These are phyloP conservation scores for Yarrowia sp. DNA, from an alignment of 805 yeast species.

Conservation along the genomic window DNA sequence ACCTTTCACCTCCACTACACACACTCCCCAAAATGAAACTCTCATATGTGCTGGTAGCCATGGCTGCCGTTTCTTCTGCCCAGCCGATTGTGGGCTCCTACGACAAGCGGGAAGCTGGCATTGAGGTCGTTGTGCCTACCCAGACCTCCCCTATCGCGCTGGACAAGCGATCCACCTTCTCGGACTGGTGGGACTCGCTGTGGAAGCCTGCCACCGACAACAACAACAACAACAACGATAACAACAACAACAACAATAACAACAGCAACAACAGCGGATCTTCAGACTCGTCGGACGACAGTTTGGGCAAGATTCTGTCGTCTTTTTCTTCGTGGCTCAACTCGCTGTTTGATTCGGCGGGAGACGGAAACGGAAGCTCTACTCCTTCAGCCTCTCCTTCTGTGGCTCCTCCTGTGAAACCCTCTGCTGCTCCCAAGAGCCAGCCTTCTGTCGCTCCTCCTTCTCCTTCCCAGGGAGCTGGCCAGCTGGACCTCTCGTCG, in stretches of 20 bases:
- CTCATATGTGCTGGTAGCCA: background rate
- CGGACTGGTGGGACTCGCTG: conserved; percentile 5
- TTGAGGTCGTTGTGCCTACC: no score
- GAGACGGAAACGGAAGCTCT: background rate
- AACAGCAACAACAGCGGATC: background rate
- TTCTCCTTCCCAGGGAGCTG: background rate
- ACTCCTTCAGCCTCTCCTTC: background rate
- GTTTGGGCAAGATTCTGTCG: background rate
- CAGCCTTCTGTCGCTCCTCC: background rate
- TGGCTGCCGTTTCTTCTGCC: background rate
- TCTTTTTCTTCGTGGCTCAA: conserved; percentile 2
- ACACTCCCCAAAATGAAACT: background rate
- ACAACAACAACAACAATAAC: no score
- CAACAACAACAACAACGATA: no score
- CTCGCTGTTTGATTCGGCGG: background rate
- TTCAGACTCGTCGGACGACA: background rate
- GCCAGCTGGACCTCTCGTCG: conserved; percentile 26
- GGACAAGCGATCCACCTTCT: background rate
- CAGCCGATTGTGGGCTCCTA: background rate
- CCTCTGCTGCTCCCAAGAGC: background rate
- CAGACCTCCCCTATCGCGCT: no score
- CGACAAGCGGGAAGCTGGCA: background rate
- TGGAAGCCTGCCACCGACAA: background rate
- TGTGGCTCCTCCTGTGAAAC: background rate
- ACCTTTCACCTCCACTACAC: no score